Conservation (phyloP, 2,329 filamentous ascomycete genomes). For the Penicillium sp. region DNA sequence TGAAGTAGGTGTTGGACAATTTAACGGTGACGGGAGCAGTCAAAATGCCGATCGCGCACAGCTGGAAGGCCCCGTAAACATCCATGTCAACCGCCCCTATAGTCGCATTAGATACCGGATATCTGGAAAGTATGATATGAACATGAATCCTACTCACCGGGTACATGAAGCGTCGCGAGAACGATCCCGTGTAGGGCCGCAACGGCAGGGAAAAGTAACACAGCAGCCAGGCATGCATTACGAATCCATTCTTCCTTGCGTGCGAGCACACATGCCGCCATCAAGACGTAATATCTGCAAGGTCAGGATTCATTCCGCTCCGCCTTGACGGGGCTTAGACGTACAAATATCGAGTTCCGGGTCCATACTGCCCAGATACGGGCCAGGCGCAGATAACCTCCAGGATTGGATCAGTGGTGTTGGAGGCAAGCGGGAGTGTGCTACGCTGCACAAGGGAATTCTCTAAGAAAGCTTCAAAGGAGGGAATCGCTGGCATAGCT, state of each 20-base stretch:
- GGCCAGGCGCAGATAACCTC: constrained; percentile 48
- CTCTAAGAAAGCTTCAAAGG: constrained; percentile 6
- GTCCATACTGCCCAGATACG: constrained; percentile 45
- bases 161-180: constrained; percentile 59
- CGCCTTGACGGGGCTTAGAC: constrained; percentile 7
- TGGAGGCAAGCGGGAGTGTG: constrained; percentile 12
- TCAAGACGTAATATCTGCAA: constrained; percentile 62
- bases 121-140: not conserved
- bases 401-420: constrained; percentile 24
- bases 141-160: constrained; percentile 46
- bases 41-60: constrained; percentile 66
- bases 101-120: not conserved
- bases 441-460: constrained; percentile 15
- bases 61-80: constrained; percentile 66
- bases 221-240: constrained; percentile 64
- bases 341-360: constrained; percentile 43
- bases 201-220: constrained; percentile 62
- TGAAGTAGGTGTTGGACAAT: constrained; percentile 64
- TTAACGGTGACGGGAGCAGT: constrained; percentile 64
- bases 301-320: constrained; percentile 1
- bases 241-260: constrained; percentile 62
- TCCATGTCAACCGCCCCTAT: constrained; percentile 67
- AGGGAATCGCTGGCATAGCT: constrained; percentile 23
- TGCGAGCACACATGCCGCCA: constrained; percentile 64
- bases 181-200: constrained; percentile 65